Conservation (phyloP, 2,329 filamentous ascomycete genomes). For the Xylaria sp. region DNA sequence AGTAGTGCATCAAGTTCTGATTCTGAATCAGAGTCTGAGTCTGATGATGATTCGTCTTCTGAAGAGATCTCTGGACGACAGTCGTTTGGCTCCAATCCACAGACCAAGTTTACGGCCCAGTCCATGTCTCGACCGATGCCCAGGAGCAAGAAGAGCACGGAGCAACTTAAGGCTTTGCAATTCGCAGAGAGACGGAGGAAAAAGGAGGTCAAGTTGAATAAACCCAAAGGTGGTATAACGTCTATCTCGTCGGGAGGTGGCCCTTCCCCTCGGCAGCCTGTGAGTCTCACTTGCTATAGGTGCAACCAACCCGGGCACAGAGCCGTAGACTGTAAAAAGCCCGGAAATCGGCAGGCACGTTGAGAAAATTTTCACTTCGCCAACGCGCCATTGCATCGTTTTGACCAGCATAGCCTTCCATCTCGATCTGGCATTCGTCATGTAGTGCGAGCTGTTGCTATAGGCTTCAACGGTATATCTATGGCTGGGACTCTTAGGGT, state of each 20-base stretch:
- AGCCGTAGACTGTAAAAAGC: constrained; percentile 46
- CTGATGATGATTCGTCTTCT: constrained; percentile 45
- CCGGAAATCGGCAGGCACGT: constrained; percentile 37
- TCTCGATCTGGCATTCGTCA: constrained; percentile 17
- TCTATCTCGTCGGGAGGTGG: constrained; percentile 66
- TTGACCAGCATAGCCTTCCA: constrained; percentile 19
- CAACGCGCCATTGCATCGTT: constrained; percentile 15
- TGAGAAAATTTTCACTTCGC: constrained; percentile 30
- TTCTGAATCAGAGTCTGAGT: constrained; percentile 50
- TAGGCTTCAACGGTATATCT: constrained; percentile 12
- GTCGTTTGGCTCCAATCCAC: constrained; percentile 55
- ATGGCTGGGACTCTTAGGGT: constrained; percentile 2
- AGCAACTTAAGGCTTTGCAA: constrained; percentile 60
- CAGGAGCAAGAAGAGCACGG: constrained; percentile 60
- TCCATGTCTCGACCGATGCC: constrained; percentile 45
- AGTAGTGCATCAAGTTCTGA: constrained; percentile 52
- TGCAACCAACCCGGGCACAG: constrained; percentile 73
- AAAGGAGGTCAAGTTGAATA: constrained; percentile 74
- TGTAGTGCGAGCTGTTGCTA: constrained; percentile 1
- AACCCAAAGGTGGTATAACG: constrained; percentile 55
- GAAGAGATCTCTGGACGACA: constrained; percentile 42
- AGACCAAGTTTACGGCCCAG: constrained; percentile 55
- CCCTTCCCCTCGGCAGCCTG: constrained; percentile 50
- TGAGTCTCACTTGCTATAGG: constrained; percentile 64
- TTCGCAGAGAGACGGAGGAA: constrained; percentile 69